Base-by-base conservation (phyloP, 345 rosid species). In the Reutealis trisperma region DNA sequence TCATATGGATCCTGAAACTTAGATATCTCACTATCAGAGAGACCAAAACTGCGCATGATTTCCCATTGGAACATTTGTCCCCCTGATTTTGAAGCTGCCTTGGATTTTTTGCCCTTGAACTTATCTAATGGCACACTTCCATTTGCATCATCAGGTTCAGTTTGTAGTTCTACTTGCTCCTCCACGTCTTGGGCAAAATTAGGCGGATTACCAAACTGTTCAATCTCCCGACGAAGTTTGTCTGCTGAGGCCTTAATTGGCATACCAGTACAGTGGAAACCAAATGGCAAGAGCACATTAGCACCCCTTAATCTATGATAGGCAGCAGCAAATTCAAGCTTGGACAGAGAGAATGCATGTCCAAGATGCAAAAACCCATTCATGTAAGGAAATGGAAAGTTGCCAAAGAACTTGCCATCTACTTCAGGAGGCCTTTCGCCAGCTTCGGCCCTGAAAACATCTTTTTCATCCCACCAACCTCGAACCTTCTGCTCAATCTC, bases 171-270 rank as follows among this genome's bases (percentile, higher is more conserved):
- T 24, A 16, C 83, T 6, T 78, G 78, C 70, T 83, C 86, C 70
- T 82, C 90, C 25, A 21, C 87, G 44, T 85, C 84, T 21, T 74
- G 79, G 65, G 79, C 45, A 49, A 95, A 95, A 6, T 83, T 80
- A 0, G 98, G 98, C 34, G 98, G 99, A 59, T 92, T 57, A 18
- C 99, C 99, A 65, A 85, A 95, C 83, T 73, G 78, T 37, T 89
- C 63, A 27, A 92, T 86, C 83, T 95, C 99, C 30, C 96, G 84
- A 8, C 84, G 80, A 74, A 95, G 96, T 72, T 95, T 95, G 84
- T 91, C 98, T 4, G 98, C 98, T 1, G 98, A 90, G 49, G 98
- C 98, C 87, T 94, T 93, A 44, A 94, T 94, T 8, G 98, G 98
- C 98, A 94, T 94, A 60, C 98, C 98, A 30, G 98, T 94, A 75